A percentile compares a stretch with the other conserved stretches of the same genome.
phyloP scores from a whole-genome alignment of 768 basidiomycete genomes.

The Asterophora lycoperdoides region DNA sequence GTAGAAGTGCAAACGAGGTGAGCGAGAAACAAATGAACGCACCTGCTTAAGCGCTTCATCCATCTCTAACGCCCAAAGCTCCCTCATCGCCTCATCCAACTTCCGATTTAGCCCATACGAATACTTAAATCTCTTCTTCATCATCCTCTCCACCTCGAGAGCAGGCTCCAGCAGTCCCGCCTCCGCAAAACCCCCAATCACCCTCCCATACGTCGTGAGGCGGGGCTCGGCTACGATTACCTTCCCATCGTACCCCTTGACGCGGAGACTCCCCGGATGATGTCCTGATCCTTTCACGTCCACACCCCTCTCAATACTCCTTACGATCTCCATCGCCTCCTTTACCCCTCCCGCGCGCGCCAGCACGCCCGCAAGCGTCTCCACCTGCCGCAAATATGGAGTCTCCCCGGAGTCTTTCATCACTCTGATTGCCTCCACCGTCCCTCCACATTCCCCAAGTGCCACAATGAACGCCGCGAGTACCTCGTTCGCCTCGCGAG shows the following conservation, averaged over 20 bases:
- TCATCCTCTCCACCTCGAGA: slow-evolving; percentile 12
- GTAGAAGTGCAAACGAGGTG: not conserved
- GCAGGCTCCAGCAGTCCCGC: slow-evolving; percentile 14
- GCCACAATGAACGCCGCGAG: slow-evolving; percentile 12
- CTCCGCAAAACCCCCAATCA: slow-evolving; percentile 14
- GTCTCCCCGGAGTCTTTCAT: slow-evolving; percentile 5
- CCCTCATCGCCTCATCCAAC: slow-evolving; percentile 2
- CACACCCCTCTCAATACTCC: slow-evolving; percentile 3
- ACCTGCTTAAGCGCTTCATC: not conserved
- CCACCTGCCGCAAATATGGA: slow-evolving; percentile 9
- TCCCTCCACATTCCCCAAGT: slow-evolving; percentile 12
- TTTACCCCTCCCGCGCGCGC: slow-evolving; percentile 13
- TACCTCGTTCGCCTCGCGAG: slow-evolving; percentile 2
- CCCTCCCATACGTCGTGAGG: slow-evolving; percentile 9
- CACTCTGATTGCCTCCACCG: slow-evolving; percentile 12
- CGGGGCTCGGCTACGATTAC: not conserved
- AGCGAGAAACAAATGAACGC: not conserved
- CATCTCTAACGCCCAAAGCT: slow-evolving; percentile 9
- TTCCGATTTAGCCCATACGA: slow-evolving; percentile 1
- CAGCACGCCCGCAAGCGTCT: slow-evolving; percentile 12
- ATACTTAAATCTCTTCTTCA: slow-evolving; percentile 7
- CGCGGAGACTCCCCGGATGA: not conserved
- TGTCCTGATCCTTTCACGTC: not conserved
- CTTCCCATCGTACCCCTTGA: slow-evolving; percentile 4
- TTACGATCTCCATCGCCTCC: slow-evolving; percentile 13